Evolutionary conservation across 805 yeast species (phyloP).

Genomic region (Pichia gijzeniarum): DNA sequence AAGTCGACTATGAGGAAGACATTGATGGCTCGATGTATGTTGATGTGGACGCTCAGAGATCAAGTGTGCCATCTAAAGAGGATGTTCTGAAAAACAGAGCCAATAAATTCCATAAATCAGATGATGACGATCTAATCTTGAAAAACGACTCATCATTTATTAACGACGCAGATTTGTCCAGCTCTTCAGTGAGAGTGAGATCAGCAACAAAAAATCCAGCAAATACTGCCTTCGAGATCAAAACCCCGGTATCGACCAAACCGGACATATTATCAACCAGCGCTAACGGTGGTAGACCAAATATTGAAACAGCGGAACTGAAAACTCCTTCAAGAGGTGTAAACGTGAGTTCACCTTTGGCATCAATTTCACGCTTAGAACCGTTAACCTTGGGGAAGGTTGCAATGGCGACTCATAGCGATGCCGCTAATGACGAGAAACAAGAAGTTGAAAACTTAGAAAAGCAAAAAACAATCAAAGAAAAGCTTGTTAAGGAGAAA

Average conservation of each 20-base stretch:
- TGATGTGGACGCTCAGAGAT: constrained; percentile 17
- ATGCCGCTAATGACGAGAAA: not conserved
- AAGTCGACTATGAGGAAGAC: constrained; percentile 18
- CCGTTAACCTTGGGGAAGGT: too few relatives aligned
- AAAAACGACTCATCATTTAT: constrained; percentile 6
- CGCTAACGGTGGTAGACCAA: too few relatives aligned
- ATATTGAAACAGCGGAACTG: too few relatives aligned
- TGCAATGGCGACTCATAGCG: not conserved
- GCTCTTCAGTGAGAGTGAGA: constrained; percentile 3
- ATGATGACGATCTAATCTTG: constrained; percentile 25
- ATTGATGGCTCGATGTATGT: constrained; percentile 8
- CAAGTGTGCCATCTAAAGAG: constrained; percentile 29
- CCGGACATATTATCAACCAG: not conserved
- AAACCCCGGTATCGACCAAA: not conserved
- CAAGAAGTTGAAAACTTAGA: not conserved
- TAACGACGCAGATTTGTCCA: constrained; percentile 19
- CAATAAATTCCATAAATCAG: not conserved
- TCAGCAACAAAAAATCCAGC: not conserved
- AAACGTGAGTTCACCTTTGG: too few relatives aligned
- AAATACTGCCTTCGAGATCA: not conserved
- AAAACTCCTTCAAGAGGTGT: too few relatives aligned
- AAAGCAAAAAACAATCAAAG: constrained; percentile 1
- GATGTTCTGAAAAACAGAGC: constrained; percentile 19
- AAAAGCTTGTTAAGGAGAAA: constrained; percentile 1
- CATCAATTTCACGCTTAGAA: too few relatives aligned